A percentile compares a stretch with the other conserved stretches of the same genome.
These are phyloP conservation scores for Colletotrichum orbiculare DNA, from an alignment of 2,329 filamentous ascomycete genomes.

Conservation along the genomic window DNA sequence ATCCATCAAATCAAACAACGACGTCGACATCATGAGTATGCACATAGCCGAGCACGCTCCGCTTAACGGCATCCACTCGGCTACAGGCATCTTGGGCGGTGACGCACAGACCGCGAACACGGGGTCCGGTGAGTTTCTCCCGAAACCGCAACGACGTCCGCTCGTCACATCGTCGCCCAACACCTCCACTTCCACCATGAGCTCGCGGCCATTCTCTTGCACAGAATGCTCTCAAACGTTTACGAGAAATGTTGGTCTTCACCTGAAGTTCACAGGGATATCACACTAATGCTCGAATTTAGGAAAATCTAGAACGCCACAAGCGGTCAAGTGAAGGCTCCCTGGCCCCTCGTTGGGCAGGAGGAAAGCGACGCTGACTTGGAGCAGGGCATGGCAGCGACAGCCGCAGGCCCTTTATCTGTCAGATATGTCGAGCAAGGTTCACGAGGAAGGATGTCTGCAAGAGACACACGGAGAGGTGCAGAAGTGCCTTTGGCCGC, in stretches of 20 bases:
- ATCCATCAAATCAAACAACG: too few species aligned
- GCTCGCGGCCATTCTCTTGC: conserved; percentile 36
- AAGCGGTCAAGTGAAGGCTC: conserved; percentile 37
- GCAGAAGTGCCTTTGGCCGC: conserved; percentile 20
- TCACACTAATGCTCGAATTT: not conserved
- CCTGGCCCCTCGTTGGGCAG: not conserved
- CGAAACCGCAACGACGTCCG: not conserved
- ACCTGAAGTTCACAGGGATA: not conserved
- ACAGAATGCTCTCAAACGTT: conserved; percentile 37
- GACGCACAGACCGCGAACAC: not conserved
- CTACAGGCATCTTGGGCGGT: not conserved
- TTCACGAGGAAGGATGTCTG: conserved; percentile 39
- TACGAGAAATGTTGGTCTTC: conserved; percentile 35
- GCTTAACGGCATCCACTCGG: too few species aligned
- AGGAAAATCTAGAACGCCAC: conserved; percentile 41
- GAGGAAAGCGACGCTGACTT: conserved; percentile 8
- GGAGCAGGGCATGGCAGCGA: conserved; percentile 37
- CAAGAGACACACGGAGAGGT: conserved; percentile 38
- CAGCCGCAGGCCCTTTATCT: conserved; percentile 38
- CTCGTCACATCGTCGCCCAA: not conserved
- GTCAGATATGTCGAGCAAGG: conserved; percentile 36
- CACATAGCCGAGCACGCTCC: too few species aligned
- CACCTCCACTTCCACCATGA: conserved; percentile 15
- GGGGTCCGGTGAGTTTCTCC: not conserved
- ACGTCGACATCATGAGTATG: too few species aligned